Percentiles rank a stretch among this genome's conserved stretches.
Evolutionary conservation across 495 filamentous ascomycete genomes (phyloP).

Genomic region (Neurospora terricola): DNA sequence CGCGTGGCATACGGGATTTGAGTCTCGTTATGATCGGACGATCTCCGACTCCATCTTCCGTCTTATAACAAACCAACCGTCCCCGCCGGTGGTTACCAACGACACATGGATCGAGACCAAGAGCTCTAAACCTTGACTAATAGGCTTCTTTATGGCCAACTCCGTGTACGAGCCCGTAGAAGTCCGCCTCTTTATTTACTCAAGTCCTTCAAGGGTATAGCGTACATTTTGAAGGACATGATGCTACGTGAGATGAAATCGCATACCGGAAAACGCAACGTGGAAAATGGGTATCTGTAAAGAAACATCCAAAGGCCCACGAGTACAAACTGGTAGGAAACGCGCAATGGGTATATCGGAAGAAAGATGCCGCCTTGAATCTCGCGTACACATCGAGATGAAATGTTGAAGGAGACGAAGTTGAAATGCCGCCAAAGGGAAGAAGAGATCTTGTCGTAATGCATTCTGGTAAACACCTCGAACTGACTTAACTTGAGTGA

Average conservation of each 20-base stretch:
- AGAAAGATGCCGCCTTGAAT: not conserved
- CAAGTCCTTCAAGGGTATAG: not conserved
- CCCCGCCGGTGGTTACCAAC: not conserved
- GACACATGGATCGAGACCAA: not conserved
- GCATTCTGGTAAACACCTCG: not conserved
- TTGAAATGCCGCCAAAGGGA: not conserved
- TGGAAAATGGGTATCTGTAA: not conserved
- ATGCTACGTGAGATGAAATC: not conserved
- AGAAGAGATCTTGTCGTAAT: not conserved
- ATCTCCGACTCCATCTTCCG: not conserved
- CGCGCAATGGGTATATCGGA: not conserved
- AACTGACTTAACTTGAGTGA: not conserved
- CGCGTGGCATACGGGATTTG: not conserved
- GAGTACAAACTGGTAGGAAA: not conserved
- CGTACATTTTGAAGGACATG: not conserved
- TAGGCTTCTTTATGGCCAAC: not conserved
- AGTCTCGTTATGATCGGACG: not conserved
- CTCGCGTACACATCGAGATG: not conserved
- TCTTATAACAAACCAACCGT: not conserved
- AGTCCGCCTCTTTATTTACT: not conserved
- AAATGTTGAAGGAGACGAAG: not conserved
- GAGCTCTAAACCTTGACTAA: not conserved
- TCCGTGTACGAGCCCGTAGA: not conserved
- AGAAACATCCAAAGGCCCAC: not conserved
- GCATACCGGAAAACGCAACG: not conserved